Base-by-base conservation (phyloP, 495 filamentous ascomycete genomes). In the Talaromyces proteolyticus region DNA sequence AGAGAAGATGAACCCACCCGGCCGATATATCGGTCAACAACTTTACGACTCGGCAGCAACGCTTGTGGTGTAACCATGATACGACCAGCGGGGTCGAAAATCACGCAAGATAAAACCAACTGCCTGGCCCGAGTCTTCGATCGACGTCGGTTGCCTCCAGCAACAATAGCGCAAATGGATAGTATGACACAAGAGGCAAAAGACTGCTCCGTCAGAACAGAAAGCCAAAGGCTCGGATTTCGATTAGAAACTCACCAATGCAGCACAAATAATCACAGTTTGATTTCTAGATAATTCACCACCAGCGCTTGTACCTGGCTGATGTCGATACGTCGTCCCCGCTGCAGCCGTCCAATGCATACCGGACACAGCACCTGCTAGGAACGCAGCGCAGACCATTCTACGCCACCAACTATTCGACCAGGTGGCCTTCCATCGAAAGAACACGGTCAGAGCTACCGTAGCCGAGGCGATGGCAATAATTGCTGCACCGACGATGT, bases 321-420 rank as follows among this genome's bases (percentile, higher is more conserved):
- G 67, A 58, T 76, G 49, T n/a, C 60, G 67, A 59, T 91, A 93
- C 3, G 58, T 45, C 1, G 88, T 91, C 6, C 90, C 89, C 12
- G 82, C 67, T 3, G 84, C 75, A 12, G 88, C 89, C 16, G 83
- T 83, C 88, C 89, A 96, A 59, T 95, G 89, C 89, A 95, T 93
- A 2, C 87, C 88, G 17, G 81, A 88, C 3, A 92, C 88, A 29
- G 86, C 87, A 12, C 74, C 67, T 20, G 87, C 86, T 29, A 95
- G 70, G 6, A 91, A 47, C 20, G 77, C 60, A 6, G 86, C 87
- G 55, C 81, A 87, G 3, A 82, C 47, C 18, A 73, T 59, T 51
- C 89, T 73, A 55, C 86, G 88, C 84, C 81, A 89, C 82, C 82
- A 88, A 12, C 70, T 77, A 61, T 85, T 85, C 17, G 82, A 88